These are phyloP conservation scores for Epichloe gansuensis DNA, from an alignment of 2,329 filamentous ascomycete species.

Conservation along the genomic window DNA sequence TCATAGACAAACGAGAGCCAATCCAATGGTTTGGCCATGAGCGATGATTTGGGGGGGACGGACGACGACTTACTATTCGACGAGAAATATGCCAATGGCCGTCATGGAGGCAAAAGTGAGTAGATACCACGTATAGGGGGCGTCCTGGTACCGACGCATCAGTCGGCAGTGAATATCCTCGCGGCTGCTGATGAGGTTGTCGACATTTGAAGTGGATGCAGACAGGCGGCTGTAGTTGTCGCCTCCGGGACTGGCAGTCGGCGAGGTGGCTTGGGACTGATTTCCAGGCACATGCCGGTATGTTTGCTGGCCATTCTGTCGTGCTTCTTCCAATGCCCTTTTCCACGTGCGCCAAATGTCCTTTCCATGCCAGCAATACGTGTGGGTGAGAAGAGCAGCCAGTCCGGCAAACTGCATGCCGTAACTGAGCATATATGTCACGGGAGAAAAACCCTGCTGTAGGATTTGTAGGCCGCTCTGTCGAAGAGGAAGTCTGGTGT, in stretches of 20 bases:
- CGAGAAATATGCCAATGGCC: slow-evolving; percentile 68
- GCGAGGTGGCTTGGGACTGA: slow-evolving; percentile 12
- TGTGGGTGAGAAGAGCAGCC: slow-evolving; percentile 69
- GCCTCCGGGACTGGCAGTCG: slow-evolving; percentile 11
- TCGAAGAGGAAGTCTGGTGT: slow-evolving; percentile 71
- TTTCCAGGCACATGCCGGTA: slow-evolving; percentile 39
- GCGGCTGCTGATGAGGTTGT: slow-evolving; percentile 49
- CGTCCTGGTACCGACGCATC: slow-evolving; percentile 74
- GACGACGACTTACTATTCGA: slow-evolving; percentile 56
- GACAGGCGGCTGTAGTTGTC: slow-evolving; percentile 15
- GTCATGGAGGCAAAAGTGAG: slow-evolving; percentile 64
- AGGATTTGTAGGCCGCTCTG: slow-evolving; percentile 60
- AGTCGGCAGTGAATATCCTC: slow-evolving; percentile 78
- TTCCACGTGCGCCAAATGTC: slow-evolving; percentile 73
- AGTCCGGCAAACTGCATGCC: slow-evolving; percentile 77
- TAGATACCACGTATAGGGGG: slow-evolving; percentile 72
- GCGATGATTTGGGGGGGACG: not conserved
- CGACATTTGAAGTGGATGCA: slow-evolving; percentile 28
- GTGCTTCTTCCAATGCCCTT: slow-evolving; percentile 52
- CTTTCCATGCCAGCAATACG: slow-evolving; percentile 70
- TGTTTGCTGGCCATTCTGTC: slow-evolving; percentile 32
- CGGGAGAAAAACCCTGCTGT: slow-evolving; percentile 74
- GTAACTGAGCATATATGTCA: slow-evolving; percentile 80
- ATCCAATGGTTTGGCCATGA: slow-evolving; percentile 3
- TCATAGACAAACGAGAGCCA: too few relatives aligned